phyloP scores from a whole-genome alignment of 139 green algal species.

The Prasinococcaceae sp. region DNA sequence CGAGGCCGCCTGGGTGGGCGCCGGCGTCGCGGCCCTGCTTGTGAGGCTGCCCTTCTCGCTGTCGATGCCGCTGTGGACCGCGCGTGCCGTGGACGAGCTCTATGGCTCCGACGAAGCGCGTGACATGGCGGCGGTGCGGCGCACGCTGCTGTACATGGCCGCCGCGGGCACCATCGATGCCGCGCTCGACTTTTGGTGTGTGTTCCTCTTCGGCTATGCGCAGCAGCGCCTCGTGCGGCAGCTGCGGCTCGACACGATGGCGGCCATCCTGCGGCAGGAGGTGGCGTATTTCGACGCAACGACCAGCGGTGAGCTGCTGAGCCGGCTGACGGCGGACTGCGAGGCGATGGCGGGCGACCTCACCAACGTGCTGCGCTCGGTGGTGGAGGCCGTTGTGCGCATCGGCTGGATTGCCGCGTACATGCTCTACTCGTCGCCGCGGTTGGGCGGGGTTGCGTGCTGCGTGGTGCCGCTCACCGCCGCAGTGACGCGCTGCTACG shows the following conservation, averaged over 20 bases:
- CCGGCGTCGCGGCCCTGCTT: too few species aligned
- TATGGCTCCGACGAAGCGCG: too few species aligned
- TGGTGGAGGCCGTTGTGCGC: constrained; percentile 7
- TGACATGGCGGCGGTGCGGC: too few species aligned
- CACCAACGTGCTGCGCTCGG: constrained; percentile 10
- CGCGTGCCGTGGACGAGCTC: too few species aligned
- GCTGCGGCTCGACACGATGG: background rate
- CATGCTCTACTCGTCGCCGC: background rate
- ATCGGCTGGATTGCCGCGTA: constrained; percentile 2
- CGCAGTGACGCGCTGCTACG: constrained; percentile 4
- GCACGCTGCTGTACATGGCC: too few species aligned
- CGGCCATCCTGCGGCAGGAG: background rate
- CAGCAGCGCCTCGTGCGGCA: constrained; percentile 6
- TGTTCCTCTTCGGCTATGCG: constrained; percentile 13
- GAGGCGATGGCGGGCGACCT: constrained; percentile 6
- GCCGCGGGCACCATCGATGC: too few species aligned
- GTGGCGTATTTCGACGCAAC: constrained; percentile 10
- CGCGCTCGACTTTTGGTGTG: constrained; percentile 23
- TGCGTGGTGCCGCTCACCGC: background rate
- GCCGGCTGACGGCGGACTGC: constrained; percentile 4
- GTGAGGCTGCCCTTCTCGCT: too few species aligned
- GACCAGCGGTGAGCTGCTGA: background rate
- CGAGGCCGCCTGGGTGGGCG: too few species aligned
- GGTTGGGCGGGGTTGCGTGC: constrained; percentile 4
- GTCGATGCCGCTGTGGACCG: too few species aligned